A percentile compares a stretch with the other conserved stretches of the same genome.
These are phyloP conservation scores for Alternaria arborescens DNA, from an alignment of 2,329 filamentous ascomycete species.

Conservation along the genomic window DNA sequence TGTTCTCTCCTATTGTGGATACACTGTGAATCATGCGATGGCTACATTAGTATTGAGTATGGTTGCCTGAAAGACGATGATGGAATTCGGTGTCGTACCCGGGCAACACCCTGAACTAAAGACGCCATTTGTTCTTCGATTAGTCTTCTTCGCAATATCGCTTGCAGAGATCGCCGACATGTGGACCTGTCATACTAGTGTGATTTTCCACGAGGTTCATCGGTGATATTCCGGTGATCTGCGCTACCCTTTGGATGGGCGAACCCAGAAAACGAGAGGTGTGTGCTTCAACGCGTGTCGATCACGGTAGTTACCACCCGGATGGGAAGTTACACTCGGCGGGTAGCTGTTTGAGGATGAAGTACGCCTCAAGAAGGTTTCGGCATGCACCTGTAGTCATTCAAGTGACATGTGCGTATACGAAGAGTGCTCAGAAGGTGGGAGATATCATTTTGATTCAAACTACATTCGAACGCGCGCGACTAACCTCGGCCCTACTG, in stretches of 20 bases:
- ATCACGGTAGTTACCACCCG: constrained; percentile 3
- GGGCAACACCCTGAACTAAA: not conserved
- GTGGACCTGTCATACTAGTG: constrained; percentile 7
- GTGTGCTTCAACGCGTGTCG: constrained; percentile 8
- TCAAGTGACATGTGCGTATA: not conserved
- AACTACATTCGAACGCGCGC: not conserved
- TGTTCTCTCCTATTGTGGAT: not conserved
- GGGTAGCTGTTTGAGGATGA: not conserved
- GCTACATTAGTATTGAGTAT: not conserved
- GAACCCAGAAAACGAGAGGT: not conserved
- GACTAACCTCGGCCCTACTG: not conserved
- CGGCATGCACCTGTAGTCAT: not conserved
- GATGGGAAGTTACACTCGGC: not conserved
- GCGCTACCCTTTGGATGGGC: constrained; percentile 5
- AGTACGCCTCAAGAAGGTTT: not conserved
- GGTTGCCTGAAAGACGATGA: not conserved
- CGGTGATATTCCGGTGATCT: constrained; percentile 16
- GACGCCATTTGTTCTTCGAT: not conserved
- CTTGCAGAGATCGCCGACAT: constrained; percentile 4
- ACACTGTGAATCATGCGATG: not conserved
- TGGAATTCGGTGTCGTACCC: not conserved
- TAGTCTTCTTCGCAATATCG: not conserved
- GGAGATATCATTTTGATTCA: not conserved
- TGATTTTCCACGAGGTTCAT: constrained; percentile 3
- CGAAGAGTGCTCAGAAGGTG: not conserved